These are phyloP conservation scores for Sordariomycetes sp. DNA, from an alignment of 2,329 filamentous ascomycete genomes.

Conservation along the genomic window DNA sequence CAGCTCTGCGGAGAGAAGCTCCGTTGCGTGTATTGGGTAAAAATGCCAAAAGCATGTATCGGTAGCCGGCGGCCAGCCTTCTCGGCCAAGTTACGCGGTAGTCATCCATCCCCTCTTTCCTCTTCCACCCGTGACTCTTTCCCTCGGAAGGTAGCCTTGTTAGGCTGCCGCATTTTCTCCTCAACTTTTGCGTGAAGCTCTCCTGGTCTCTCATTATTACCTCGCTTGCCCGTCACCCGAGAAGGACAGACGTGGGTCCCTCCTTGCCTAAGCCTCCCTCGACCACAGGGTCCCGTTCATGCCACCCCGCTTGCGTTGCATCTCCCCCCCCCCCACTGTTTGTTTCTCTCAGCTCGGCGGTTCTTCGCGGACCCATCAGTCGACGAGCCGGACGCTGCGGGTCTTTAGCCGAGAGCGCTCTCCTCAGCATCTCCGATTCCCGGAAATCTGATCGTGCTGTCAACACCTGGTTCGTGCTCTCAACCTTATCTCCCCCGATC, in stretches of 20 bases:
- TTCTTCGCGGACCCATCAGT: neutral
- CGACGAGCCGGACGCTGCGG: neutral
- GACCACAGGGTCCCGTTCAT: neutral
- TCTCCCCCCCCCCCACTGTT: neutral
- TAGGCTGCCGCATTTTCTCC: neutral
- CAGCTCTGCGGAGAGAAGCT: neutral
- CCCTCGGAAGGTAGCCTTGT: neutral
- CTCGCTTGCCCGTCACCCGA: no score
- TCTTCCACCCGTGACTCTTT: neutral
- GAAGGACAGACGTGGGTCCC: no score
- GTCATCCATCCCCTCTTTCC: neutral
- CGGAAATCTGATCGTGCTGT: neutral
- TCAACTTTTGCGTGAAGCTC: neutral
- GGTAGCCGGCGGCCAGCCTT: neutral
- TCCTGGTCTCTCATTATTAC: neutral
- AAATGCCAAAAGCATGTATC: neutral
- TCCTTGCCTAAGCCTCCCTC: no score
- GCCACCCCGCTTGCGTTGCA: neutral
- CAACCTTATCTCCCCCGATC: neutral
- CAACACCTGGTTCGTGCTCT: neutral
- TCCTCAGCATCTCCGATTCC: neutral
- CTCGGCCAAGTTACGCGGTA: neutral
- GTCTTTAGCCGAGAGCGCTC: neutral
- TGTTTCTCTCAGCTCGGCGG: neutral
- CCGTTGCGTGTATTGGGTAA: neutral